Conservation (phyloP, 148 eudicot species). For the Rhododendron griersonianum region DNA sequence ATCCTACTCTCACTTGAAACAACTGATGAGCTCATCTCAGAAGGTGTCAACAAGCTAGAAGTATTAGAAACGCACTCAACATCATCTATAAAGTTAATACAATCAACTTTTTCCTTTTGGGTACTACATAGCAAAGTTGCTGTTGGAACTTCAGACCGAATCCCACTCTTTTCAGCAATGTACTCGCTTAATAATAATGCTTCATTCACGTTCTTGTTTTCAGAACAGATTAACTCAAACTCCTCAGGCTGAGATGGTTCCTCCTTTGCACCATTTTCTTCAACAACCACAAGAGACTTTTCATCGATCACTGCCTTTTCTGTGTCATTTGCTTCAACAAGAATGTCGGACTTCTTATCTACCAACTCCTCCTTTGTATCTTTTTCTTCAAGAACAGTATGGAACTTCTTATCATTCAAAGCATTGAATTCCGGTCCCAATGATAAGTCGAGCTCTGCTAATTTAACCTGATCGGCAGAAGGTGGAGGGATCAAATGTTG, state of each 20-base stretch:
- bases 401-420: background rate
- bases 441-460: slow-evolving; percentile 11
- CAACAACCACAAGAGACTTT: background rate
- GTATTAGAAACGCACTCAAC: slow-evolving; percentile 14
- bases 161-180: background rate
- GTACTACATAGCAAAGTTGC: background rate
- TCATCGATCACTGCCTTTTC: background rate
- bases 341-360: background rate
- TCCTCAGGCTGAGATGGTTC: background rate
- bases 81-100: slow-evolving; percentile 10
- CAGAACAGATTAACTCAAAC: slow-evolving; percentile 5
- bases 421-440: slow-evolving; percentile 2
- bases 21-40: slow-evolving; percentile 14
- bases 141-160: background rate
- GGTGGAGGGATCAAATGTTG: slow-evolving; percentile 8
- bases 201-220: slow-evolving; percentile 6
- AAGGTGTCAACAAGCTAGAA: slow-evolving; percentile 14
- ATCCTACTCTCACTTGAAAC: slow-evolving; percentile 17
- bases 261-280: slow-evolving; percentile 11
- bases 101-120: slow-evolving; percentile 7
- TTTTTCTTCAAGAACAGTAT: slow-evolving; percentile 9
- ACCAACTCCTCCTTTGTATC: background rate
- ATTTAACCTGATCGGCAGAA: background rate
- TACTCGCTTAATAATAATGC: background rate
- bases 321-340: slow-evolving; percentile 5